Base-by-base conservation (phyloP, 208 protist genomes). In the Leishmania turanica region DNA sequence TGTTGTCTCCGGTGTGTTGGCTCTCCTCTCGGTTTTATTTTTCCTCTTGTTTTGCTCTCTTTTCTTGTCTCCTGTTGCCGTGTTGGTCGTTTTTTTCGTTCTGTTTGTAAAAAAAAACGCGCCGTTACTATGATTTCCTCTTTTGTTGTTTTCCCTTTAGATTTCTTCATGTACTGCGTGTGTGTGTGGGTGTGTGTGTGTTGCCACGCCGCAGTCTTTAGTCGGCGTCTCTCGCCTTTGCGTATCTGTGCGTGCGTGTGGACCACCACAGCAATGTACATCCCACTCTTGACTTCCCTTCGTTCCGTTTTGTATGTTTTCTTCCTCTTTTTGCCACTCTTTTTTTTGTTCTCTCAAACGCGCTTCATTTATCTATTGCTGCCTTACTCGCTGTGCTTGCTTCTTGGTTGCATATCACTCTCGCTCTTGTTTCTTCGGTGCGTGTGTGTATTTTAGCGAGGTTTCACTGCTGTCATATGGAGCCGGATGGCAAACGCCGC, bases 61-160 rank as follows among this genome's bases (percentile, higher is more conserved):
- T 82, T 76, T 66, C 51, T 21, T 24, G 42, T 37, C 49, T 42
- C 3, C 49, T 37, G 19, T 60, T 75, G 49, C 27, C 17, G 24
- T 53, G 65, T 71, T 42, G 19, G 31, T 17, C 40, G 9, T 47
- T n/a, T 27, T n/a, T 27, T 70, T 45, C 65, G 9, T 47, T 27
- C 65, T 31, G 1, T 66, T 66, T 19, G 60, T 15, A n/a, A 21
- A 37, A 7, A 19, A 19, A 56, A 21, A 45, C 27, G 51, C 21
- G 71, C 17, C 31, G 21, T 42, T 75, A 27, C 49, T 70, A 19
- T 74, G 65, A 40, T 49, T 11, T 34, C 42, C 34, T 69, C 2
- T 74, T 37, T 68, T 74, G 81, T 75, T 85, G 47, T 73, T 82
- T 73, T 37, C 34, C 24, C 47, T 65, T 56, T n/a, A 72, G 42